Base-by-base conservation (phyloP, 306 rosid species). In the Prunus mira region DNA sequence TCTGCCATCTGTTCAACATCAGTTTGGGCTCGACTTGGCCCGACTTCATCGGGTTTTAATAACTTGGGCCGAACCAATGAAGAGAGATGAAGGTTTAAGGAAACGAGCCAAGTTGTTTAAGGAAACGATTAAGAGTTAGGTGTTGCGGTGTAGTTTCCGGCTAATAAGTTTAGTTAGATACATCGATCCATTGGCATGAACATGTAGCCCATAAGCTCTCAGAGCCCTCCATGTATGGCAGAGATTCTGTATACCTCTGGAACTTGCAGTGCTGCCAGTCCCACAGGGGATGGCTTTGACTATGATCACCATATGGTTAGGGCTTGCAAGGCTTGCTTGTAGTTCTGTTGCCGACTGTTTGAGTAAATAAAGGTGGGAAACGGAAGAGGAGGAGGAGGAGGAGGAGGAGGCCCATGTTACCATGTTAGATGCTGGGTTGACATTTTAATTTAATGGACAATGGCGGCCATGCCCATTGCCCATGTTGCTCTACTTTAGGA, bases 391-490 rank as follows among this genome's bases (percentile, higher is more conserved):
- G 64, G 60, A 57, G 32, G 24, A n/a, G 24, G 64, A 30, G 28
- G 14, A 28, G 19, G 61, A 28, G 30, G 17, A 60, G 12, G 65
- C 28, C 47, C 75, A 32, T 56, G 66, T 72, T 72, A 56, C 52
- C 65, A 72, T 72, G 66, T 17, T 38, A 24, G 57, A 24, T 47
- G 10, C 72, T 72, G 52, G 38, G 38, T 56, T 38, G 54, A 56
- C 76, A 56, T 38, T 56, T 15, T 12, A 72, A 14, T 56, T 72
- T 20, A 72, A 38, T 72, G 20, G 51, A 6, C 63, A 54, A 32
- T 3, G 18, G 32, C 24, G 77, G 55, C 76, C 76, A 52, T 38
- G 65, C 67, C 80, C 60, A 15, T 27, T 72, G 76, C 66, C 66
- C 76, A 72, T 56, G 66, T 47, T 72, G 27, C 25, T 32, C 62